These are phyloP conservation scores for Anthoceros angustus DNA, from an alignment of 225 moss, liverwort and hornwort genomes.

Conservation along the genomic window DNA sequence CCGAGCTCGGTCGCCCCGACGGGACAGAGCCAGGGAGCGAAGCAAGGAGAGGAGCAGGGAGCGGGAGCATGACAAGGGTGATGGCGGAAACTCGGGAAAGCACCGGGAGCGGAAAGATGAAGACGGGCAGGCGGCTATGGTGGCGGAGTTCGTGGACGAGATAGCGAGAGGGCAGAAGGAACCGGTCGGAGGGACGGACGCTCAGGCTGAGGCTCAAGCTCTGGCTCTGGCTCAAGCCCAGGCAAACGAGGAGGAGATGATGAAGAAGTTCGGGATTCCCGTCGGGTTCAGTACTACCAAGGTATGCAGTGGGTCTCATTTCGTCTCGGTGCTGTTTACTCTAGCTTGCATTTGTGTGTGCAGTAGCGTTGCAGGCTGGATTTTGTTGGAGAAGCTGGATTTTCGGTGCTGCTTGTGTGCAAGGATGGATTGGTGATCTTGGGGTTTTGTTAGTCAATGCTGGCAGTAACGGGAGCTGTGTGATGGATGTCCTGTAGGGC, in stretches of 20 bases:
- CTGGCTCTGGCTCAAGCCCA: slow-evolving; percentile 22
- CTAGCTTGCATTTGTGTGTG: background rate
- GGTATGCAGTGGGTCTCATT: slow-evolving; percentile 12
- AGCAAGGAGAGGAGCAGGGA: slow-evolving; percentile 13
- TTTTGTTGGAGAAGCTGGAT: background rate
- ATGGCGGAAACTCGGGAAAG: slow-evolving; percentile 30
- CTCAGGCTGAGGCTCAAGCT: slow-evolving; percentile 8
- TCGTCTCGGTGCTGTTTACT: background rate
- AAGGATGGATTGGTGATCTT: background rate
- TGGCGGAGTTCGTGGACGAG: slow-evolving; percentile 90
- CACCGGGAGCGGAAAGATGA: slow-evolving; percentile 41
- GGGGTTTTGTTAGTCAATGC: background rate
- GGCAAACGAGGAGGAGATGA: slow-evolving; percentile 78
- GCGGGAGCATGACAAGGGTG: slow-evolving; percentile 32
- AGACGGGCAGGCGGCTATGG: slow-evolving; percentile 88
- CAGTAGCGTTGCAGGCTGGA: background rate
- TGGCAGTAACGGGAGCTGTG: background rate
- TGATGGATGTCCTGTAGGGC: slow-evolving; percentile 18
- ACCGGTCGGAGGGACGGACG: slow-evolving; percentile 20
- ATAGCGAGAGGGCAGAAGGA: slow-evolving; percentile 74
- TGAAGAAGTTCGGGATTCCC: slow-evolving; percentile 92
- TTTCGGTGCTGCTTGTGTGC: background rate
- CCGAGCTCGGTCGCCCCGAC: background rate
- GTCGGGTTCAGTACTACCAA: slow-evolving; percentile 72
- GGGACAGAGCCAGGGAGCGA: background rate